Evolutionary conservation across 2,329 filamentous ascomycete species (phyloP), one percentile per base, ranked within the genome.

Genomic region (Neocatenulostroma microsporum): DNA sequence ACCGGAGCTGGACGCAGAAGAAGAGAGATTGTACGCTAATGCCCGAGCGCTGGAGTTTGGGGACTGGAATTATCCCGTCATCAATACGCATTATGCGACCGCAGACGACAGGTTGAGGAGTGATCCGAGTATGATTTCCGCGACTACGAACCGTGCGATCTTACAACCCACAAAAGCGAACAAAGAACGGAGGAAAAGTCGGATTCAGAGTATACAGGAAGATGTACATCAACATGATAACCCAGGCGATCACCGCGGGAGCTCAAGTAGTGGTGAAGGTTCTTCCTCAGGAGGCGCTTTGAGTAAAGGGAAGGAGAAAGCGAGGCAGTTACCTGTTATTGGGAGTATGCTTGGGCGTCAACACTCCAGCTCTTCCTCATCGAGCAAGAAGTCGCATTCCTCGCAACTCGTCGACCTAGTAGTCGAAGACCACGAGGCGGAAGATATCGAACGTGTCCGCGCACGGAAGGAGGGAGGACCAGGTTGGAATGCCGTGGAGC

Each of bases 21-120:
- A 88, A 42, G 84, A 89, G 56, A 62, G 62, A 5, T 65, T 88
- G 4, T 89, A 84, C 48, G 69, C 69, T 15, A 81, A 76, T 50
- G 84, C 84, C 1, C 73, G 82, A 40, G 73, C 78, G 27, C 62
- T 89, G 3, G 83, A 88, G 52, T 88, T 80, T 57, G 84, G 84
- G 2, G 89, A 96, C 56, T 96, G 88, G 86, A 95, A 96, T 62
- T 96, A 96, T 60, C 89, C 88, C 17, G 89, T 96, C 19, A 88
- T 96, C 48, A 89, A 88, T 21, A 88, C 78, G 14, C 75, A 83
- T 57, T 76, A 86, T 46, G 82, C 86, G 12, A 72, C 80, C 20
- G 72, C 78, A 38, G 81, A 88, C 41, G 73, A 81, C 45, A 83
- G 80, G 55, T 55, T 80, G 32, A 61, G 64, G 38, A 49, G 62